phyloP scores from a whole-genome alignment of 1,284 basidiomycete genomes.

The Malassezia sp. region DNA sequence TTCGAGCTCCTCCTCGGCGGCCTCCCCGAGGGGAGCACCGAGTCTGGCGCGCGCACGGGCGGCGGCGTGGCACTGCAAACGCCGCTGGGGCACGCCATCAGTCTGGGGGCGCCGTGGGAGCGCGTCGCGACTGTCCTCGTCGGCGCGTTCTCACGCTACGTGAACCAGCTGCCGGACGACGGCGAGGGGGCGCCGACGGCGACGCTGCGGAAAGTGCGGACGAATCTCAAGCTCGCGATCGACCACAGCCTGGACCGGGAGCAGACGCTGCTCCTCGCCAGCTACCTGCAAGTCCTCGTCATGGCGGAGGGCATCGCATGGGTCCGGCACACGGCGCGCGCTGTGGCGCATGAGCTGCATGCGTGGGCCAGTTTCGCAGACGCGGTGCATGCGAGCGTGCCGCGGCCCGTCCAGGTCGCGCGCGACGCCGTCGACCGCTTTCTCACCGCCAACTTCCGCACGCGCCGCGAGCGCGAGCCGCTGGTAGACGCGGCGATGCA shows the following conservation, averaged over 20 bases:
- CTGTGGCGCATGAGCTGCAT: constrained; percentile 3
- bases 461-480: constrained; percentile 3
- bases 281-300: constrained; percentile 31
- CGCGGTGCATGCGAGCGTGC: not conserved
- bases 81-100: constrained; percentile 34
- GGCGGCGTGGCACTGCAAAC: constrained; percentile 18
- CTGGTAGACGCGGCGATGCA: constrained; percentile 29
- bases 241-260: constrained; percentile 35
- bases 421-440: constrained; percentile 27
- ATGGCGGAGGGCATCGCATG: constrained; percentile 11
- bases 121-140: constrained; percentile 30
- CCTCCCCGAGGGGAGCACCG: no score
- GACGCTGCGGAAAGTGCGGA: constrained; percentile 32
- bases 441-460: constrained; percentile 21
- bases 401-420: constrained; percentile 20
- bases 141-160: constrained; percentile 38
- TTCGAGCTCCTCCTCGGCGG: constrained; percentile 37
- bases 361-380: not conserved
- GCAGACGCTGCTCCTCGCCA: constrained; percentile 32
- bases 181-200: constrained; percentile 12
- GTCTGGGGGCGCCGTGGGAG: constrained; percentile 32
- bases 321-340: constrained; percentile 5
- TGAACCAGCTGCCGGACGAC: constrained; percentile 41
- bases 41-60: no score
- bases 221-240: constrained; percentile 40